Evolutionary conservation across 2,329 filamentous ascomycete species (phyloP).

Genomic region (Davidsoniella neocaledoniae): DNA sequence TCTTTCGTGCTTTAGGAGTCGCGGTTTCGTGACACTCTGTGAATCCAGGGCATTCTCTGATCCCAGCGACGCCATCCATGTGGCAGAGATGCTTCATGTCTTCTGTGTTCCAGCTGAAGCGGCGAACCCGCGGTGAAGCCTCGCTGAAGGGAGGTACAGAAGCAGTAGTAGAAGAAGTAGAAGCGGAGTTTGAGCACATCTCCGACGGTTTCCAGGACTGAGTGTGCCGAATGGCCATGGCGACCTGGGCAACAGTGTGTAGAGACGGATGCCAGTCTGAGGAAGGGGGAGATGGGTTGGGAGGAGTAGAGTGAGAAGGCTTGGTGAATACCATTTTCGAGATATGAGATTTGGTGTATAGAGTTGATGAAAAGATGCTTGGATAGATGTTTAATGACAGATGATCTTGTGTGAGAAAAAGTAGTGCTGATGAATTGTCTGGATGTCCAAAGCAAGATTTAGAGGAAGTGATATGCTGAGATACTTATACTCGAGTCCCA

Average conservation of each 20-base stretch:
- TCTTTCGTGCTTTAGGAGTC: no score
- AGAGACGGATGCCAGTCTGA: slow-evolving; percentile 6
- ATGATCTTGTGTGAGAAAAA: not conserved
- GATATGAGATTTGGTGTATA: no score
- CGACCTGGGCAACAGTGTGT: slow-evolving; percentile 8
- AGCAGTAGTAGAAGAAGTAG: not conserved
- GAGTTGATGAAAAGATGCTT: not conserved
- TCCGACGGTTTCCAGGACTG: slow-evolving; percentile 5
- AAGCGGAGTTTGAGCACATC: not conserved
- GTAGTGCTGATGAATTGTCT: no score
- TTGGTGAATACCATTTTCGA: not conserved
- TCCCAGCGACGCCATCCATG: slow-evolving; percentile 25
- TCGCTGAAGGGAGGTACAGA: not conserved
- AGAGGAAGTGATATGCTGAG: no score
- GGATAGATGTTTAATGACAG: not conserved
- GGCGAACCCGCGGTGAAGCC: slow-evolving; percentile 18
- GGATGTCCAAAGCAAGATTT: no score
- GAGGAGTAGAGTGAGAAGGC: not conserved
- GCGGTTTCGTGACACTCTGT: slow-evolving; percentile 19
- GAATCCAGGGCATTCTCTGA: slow-evolving; percentile 25
- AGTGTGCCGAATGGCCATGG: slow-evolving; percentile 7
- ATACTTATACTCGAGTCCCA: no score
- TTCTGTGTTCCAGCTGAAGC: slow-evolving; percentile 36
- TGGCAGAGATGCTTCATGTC: slow-evolving; percentile 36
- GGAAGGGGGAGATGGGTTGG: not conserved